These are phyloP conservation scores for Quercus gilva DNA, from an alignment of 306 rosid genomes.

Conservation along the genomic window DNA sequence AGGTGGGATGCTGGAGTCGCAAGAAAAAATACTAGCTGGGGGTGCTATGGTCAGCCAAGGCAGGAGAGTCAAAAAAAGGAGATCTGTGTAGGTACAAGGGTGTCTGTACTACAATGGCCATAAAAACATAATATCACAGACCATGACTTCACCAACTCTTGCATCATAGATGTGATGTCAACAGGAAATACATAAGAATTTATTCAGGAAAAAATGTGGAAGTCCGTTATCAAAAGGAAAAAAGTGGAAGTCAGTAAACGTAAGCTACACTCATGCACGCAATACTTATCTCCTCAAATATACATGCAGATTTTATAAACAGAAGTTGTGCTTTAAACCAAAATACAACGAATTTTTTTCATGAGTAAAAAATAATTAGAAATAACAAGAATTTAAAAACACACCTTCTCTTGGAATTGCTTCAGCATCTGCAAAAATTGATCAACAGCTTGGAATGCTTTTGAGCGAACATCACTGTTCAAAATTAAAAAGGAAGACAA, in stretches of 20 bases:
- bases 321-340: slow-evolving; percentile 10
- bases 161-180: slow-evolving; percentile 14
- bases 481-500: slow-evolving; percentile 26
- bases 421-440: slow-evolving; percentile 82
- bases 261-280: neutral
- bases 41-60: neutral
- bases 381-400: slow-evolving; percentile 22
- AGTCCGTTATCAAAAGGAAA: neutral
- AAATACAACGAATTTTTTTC: slow-evolving; percentile 2
- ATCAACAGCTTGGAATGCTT: slow-evolving; percentile 95
- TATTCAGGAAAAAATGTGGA: neutral
- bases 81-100: neutral
- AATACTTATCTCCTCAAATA: neutral
- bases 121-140: neutral
- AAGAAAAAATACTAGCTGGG: neutral
- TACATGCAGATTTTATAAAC: neutral
- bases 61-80: neutral
- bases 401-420: slow-evolving; percentile 85
- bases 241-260: neutral
- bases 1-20: neutral
- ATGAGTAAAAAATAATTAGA: neutral
- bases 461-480: slow-evolving; percentile 83
- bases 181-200: neutral
- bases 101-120: neutral
- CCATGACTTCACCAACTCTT: neutral